Evolutionary conservation across 768 basidiomycete genomes (phyloP).

Genomic region (Daedaleopsis nitida): DNA sequence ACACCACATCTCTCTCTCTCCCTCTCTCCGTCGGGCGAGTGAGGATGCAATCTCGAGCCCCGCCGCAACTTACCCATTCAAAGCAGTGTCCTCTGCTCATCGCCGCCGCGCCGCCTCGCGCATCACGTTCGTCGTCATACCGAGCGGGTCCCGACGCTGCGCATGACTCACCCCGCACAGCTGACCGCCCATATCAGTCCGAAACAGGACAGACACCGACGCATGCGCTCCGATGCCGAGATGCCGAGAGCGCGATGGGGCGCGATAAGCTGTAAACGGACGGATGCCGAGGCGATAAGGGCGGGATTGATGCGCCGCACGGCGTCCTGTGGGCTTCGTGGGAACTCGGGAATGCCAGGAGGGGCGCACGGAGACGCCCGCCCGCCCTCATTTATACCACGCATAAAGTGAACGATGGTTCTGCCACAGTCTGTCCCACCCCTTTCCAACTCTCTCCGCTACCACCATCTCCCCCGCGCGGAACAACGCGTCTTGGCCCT

Average conservation of each 20-base stretch:
- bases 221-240: not conserved
- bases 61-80: no score
- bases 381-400: not conserved
- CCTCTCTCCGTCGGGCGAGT: no score
- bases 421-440: not conserved
- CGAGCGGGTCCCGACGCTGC: not conserved
- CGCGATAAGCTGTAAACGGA: not conserved
- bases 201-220: constrained; percentile 1
- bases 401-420: not conserved
- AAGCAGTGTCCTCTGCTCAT: no score
- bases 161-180: no score
- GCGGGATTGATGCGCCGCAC: not conserved
- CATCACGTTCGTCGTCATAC: not conserved
- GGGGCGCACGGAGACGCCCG: not conserved
- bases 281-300: not conserved
- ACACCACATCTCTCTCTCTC: no score
- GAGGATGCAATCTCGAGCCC: no score
- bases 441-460: not conserved
- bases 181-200: no score
- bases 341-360: not conserved
- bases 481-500: no score
- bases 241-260: not conserved
- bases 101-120: no score
- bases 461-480: not conserved
- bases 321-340: not conserved